Evolutionary conservation across 2,329 filamentous ascomycete genomes (phyloP), one percentile per base, ranked within the genome.

Genomic region (Neoarthrinium moseri): DNA sequence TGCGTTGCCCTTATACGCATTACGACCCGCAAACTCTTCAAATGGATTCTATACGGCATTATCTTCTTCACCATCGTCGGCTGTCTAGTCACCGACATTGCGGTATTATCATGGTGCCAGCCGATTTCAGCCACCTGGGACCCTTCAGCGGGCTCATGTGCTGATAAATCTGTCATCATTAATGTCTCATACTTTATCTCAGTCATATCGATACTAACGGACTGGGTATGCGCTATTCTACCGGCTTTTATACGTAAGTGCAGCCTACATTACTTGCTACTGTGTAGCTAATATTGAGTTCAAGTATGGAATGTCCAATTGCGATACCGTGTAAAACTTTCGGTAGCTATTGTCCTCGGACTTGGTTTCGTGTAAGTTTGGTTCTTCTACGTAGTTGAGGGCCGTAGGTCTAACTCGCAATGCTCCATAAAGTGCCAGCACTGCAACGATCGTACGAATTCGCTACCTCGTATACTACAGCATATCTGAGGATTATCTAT

Each of bases 381-480:
- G n/a, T n/a, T n/a, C n/a, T n/a, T n/a, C n/a, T n/a, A n/a, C n/a
- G n/a, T n/a, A n/a, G n/a, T n/a, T n/a, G n/a, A n/a, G n/a, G n/a
- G n/a, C n/a, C n/a, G n/a, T n/a, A n/a, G n/a, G n/a, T n/a, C n/a
- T n/a, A n/a, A n/a, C n/a, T n/a, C n/a, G n/a, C n/a, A n/a, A n/a
- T n/a, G n/a, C n/a, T n/a, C 5, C 10, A 12, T 38, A 3, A 20
- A 38, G 35, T 15, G 35, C 35, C 6, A 38, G 35, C 22, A 23
- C 35, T 23, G 35, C 35, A 10, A 38, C 35, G 13, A 20, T 38
- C 10, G 35, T 38, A 20, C 35, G 35, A 10, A 20, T 38, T 21
- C 35, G 35, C 23, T 38, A 38, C n/a, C 35, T 38, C 22, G 17
- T 38, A 8, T 22, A 38, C n/a, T 38, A 38, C 17, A 38, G 35